Conservation (phyloP, 192 early-diverging fungal species). For the Coemansia sp. region DNA sequence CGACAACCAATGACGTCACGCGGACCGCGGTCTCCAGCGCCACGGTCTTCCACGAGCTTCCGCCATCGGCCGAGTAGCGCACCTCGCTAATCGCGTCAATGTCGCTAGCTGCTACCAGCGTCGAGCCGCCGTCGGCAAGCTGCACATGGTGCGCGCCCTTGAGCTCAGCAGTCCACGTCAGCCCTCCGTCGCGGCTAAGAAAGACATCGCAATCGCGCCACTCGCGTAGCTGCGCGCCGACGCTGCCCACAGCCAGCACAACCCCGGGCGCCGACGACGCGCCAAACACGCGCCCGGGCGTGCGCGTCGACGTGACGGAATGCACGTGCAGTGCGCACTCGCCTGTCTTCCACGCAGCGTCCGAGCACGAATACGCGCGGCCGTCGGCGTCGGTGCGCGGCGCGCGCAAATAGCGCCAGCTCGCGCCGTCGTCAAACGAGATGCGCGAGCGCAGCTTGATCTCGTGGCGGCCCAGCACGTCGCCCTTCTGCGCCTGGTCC, state of each 20-base stretch:
- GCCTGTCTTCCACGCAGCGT: conserved; percentile 38
- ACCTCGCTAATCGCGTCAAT: conserved; percentile 55
- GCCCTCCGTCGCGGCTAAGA: conserved; percentile 79
- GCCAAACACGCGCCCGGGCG: conserved; percentile 73
- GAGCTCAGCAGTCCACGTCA: conserved; percentile 66
- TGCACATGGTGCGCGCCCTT: conserved; percentile 82
- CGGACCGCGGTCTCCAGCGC: conserved; percentile 55
- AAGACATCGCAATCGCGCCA: conserved; percentile 84
- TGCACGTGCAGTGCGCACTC: conserved; percentile 85
- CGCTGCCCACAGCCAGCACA: conserved; percentile 89
- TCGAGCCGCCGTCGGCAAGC: conserved; percentile 75
- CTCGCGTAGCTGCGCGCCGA: conserved; percentile 65
- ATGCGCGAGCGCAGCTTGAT: conserved; percentile 72
- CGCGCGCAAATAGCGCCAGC: conserved; percentile 70
- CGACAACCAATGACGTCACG: conserved; percentile 68
- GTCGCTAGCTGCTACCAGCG: conserved; percentile 74
- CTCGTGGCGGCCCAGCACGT: conserved; percentile 27
- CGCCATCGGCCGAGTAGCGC: conserved; percentile 76
- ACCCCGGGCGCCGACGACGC: conserved; percentile 73
- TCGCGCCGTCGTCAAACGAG: conserved; percentile 83
- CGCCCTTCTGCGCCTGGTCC: conserved; percentile 53
- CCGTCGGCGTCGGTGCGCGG: conserved; percentile 61
- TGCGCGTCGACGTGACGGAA: conserved; percentile 68
- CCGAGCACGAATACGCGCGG: conserved; percentile 57
- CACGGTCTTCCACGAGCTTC: conserved; percentile 63